A percentile compares a stretch with the other conserved stretches of the same genome.
Conservation (phyloP, 176 grass and related monocot genomes). For the Rhynchospora breviuscula region DNA sequence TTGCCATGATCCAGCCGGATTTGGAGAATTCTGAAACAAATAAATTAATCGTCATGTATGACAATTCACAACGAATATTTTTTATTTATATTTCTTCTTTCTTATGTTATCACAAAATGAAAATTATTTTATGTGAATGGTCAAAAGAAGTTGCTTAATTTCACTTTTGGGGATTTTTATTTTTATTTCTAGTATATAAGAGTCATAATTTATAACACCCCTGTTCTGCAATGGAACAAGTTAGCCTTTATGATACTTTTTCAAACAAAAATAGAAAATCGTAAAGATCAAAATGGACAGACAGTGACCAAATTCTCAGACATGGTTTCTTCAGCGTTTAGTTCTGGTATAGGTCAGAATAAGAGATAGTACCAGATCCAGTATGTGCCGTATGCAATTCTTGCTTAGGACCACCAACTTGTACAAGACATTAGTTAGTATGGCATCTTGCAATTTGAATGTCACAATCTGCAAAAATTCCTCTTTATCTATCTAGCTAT, state of each 20-base stretch:
- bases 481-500: not conserved
- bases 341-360: constrained; percentile 12
- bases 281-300: not conserved
- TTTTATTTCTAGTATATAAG: no score
- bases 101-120: no score
- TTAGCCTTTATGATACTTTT: not conserved
- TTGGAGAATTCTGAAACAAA: not conserved
- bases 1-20: not conserved
- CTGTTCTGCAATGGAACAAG: no score
- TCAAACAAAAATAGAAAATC: not conserved
- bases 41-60: not conserved
- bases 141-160: no score
- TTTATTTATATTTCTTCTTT: no score
- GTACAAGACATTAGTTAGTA: not conserved
- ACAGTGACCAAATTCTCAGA: not conserved
- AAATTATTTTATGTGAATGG: no score
- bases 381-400: not conserved
- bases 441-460: not conserved
- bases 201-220: no score
- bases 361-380: not conserved
- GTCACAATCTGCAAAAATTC: not conserved
- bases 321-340: not conserved
- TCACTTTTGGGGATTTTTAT: no score
- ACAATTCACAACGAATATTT: not conserved
- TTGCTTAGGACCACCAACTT: constrained; percentile 14